A percentile compares a stretch with the other conserved stretches of the same genome.
phyloP scores from a whole-genome alignment of 305 asterid genomes.

The Fraxinus platypoda region DNA sequence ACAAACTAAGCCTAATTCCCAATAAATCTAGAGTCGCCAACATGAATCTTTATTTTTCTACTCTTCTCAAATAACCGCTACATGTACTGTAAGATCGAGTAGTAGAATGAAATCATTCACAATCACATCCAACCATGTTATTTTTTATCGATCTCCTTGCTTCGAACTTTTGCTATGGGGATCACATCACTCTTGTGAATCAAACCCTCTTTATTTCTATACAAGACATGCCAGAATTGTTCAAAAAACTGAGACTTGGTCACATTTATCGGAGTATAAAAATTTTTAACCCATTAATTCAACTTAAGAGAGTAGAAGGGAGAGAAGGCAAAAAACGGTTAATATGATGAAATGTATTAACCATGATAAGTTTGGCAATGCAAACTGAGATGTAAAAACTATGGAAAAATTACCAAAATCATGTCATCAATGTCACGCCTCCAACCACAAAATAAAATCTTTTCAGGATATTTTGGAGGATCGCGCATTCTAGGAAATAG shows the following conservation, averaged over 20 bases:
- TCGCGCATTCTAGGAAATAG: slow-evolving; percentile 62
- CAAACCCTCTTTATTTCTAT: neutral
- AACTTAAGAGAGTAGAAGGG: slow-evolving; percentile 7
- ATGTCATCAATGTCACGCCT: slow-evolving; percentile 97
- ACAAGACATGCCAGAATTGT: neutral
- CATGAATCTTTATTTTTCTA: neutral
- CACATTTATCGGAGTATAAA: neutral
- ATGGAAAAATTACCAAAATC: slow-evolving; percentile 65
- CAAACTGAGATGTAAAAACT: neutral
- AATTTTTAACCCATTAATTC: neutral
- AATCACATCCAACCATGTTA: neutral
- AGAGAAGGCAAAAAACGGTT: slow-evolving; percentile 8
- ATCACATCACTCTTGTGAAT: neutral
- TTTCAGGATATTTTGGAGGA: slow-evolving; percentile 94
- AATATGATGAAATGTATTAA: slow-evolving; percentile 4
- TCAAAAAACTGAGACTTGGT: neutral
- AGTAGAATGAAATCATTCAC: neutral
- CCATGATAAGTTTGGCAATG: slow-evolving; percentile 15
- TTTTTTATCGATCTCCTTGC: neutral
- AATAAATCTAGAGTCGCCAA: neutral
- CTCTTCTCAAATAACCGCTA: neutral
- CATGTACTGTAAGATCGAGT: neutral
- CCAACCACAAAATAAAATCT: slow-evolving; percentile 95
- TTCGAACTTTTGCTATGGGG: neutral
- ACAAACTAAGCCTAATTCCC: neutral